phyloP scores from a whole-genome alignment of 495 filamentous ascomycete species.

The Penicillium silybi region DNA sequence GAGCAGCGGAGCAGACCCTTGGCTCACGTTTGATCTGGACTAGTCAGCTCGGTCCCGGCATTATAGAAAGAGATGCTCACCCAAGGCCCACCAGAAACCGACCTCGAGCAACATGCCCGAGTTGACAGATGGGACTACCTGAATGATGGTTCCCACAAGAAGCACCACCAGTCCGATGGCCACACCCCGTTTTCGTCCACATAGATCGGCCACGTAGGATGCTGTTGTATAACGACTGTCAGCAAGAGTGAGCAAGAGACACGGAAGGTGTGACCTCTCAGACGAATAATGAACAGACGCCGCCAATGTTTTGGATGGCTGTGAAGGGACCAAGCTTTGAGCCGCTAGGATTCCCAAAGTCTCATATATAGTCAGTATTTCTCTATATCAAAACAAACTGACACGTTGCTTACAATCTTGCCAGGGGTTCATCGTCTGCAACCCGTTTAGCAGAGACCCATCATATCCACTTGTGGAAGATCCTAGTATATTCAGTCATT shows the following conservation, averaged over 20 bases:
- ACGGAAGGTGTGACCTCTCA: background rate
- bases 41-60: background rate
- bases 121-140: constrained; percentile 10
- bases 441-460: constrained; percentile 30
- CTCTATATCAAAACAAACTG: background rate
- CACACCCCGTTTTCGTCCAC: constrained; percentile 11
- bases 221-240: background rate
- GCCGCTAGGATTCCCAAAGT: constrained; percentile 24
- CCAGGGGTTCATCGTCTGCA: constrained; percentile 31
- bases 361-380: constrained; percentile 5
- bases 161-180: constrained; percentile 10
- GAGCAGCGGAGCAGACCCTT: constrained; percentile 49
- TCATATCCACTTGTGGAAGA: constrained; percentile 33
- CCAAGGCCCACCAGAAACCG: constrained; percentile 17
- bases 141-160: constrained; percentile 17
- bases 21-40: constrained; percentile 10
- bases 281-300: constrained; percentile 15
- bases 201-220: constrained; percentile 12
- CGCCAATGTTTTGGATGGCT: constrained; percentile 26
- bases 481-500: background rate
- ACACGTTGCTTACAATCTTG: constrained; percentile 25
- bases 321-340: constrained; percentile 23
- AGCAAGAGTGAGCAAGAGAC: background rate
- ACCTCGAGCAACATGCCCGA: constrained; percentile 13
- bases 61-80: background rate